phyloP scores from a whole-genome alignment of 108 stramenopile species.

The Cylindrotheca closterium region DNA sequence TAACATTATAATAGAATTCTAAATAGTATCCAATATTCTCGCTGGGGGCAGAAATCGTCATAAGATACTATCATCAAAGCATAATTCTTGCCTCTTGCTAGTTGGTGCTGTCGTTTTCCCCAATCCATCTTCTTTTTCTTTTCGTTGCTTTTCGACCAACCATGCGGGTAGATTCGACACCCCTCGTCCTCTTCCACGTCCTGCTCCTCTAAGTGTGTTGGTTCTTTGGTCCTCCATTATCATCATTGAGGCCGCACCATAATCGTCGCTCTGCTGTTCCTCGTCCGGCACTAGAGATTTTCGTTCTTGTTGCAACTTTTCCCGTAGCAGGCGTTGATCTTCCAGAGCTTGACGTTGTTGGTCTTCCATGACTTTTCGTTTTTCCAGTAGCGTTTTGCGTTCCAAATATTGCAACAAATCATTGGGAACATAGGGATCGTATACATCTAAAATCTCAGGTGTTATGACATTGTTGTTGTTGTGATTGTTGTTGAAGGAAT shows the following conservation, averaged over 20 bases:
- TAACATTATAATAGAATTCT: no score
- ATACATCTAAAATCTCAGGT: constrained; percentile 47
- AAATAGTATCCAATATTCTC: no score
- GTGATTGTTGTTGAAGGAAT: constrained; percentile 6
- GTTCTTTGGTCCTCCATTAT: background rate
- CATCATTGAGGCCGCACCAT: background rate
- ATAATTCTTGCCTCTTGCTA: no score
- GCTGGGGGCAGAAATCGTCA: background rate
- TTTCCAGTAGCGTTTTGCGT: constrained; percentile 39
- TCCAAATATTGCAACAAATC: constrained; percentile 82
- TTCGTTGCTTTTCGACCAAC: constrained; percentile 69
- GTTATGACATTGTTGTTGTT: constrained; percentile 4
- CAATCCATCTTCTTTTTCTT: background rate
- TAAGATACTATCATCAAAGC: background rate
- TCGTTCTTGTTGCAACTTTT: constrained; percentile 63
- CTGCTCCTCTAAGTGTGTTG: constrained; percentile 12
- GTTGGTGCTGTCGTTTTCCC: background rate
- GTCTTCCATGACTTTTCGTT: constrained; percentile 48
- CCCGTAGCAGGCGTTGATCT: constrained; percentile 47
- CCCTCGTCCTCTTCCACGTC: constrained; percentile 69
- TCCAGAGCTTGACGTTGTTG: constrained; percentile 55
- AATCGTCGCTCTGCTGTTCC: constrained; percentile 3
- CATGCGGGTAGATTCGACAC: constrained; percentile 83
- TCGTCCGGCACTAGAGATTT: constrained; percentile 33
- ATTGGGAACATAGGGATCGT: constrained; percentile 80